A percentile compares a stretch with the other conserved stretches of the same genome.
Evolutionary conservation across 1,139 yeast genomes (phyloP).

Genomic region (Yarrowia galli): DNA sequence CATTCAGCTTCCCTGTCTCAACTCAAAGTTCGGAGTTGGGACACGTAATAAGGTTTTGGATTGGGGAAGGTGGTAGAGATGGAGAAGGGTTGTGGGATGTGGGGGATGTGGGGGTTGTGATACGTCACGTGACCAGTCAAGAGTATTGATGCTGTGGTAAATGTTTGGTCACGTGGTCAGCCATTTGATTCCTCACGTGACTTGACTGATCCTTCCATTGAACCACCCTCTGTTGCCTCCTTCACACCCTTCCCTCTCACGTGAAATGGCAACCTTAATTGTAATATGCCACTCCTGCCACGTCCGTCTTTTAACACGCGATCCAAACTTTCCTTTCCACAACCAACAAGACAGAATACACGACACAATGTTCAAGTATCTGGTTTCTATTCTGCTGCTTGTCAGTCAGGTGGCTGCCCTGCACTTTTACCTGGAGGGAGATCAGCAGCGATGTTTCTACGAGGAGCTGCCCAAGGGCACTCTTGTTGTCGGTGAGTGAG

Average conservation of each 20-base stretch:
- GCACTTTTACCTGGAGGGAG: slow-evolving; percentile 65
- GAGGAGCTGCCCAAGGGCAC: slow-evolving; percentile 68
- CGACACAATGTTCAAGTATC: slow-evolving; percentile 37
- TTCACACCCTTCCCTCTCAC: slow-evolving; percentile 7
- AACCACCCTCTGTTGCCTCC: neutral
- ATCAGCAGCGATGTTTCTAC: slow-evolving; percentile 67
- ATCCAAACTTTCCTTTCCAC: slow-evolving; percentile 24
- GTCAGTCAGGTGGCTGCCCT: slow-evolving; percentile 48
- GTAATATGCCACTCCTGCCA: slow-evolving; percentile 31
- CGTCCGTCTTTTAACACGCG: slow-evolving; percentile 30
- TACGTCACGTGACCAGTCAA: slow-evolving; percentile 8
- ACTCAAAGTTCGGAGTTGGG: slow-evolving; percentile 5
- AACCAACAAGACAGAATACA: slow-evolving; percentile 1
- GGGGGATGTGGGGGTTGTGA: too few species aligned
- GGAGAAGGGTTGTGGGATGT: neutral
- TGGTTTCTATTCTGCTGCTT: slow-evolving; percentile 41
- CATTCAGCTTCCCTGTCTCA: neutral
- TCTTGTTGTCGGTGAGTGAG: slow-evolving; percentile 59
- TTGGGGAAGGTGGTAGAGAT: slow-evolving; percentile 6
- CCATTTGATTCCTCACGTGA: too few species aligned
- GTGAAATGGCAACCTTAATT: slow-evolving; percentile 18
- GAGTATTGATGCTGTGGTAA: too few species aligned
- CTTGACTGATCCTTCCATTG: neutral
- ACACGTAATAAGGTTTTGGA: slow-evolving; percentile 19
- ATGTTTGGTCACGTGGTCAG: neutral